phyloP scores from a whole-genome alignment of 257 asterid species.

The Craterostigma plantagineum region DNA sequence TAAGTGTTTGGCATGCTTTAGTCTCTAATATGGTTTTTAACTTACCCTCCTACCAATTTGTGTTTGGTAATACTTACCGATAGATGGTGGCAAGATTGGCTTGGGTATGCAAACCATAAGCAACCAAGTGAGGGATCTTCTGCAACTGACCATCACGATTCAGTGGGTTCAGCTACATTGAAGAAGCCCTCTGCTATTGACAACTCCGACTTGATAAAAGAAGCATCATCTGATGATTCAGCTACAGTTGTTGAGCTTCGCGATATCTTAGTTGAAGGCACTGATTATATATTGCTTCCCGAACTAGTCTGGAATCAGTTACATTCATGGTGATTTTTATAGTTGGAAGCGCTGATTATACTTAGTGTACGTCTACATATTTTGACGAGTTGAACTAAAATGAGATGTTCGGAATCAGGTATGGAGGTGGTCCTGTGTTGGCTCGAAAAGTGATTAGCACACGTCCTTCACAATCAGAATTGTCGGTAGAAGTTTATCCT shows the following conservation, averaged over 20 bases:
- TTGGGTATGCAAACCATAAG: conserved; percentile 68
- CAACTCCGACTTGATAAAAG: conserved; percentile 70
- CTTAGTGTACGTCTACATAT: not conserved
- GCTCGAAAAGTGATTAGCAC: conserved; percentile 82
- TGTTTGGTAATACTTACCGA: conserved; percentile 12
- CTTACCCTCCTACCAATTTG: conserved; percentile 7
- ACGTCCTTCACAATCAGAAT: conserved; percentile 81
- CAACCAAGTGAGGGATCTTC: conserved; percentile 51
- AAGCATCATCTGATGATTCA: conserved; percentile 39
- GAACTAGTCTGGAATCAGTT: conserved; percentile 74
- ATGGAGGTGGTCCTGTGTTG: conserved; percentile 90
- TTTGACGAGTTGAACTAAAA: not conserved
- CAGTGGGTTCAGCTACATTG: conserved; percentile 24
- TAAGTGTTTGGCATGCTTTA: too few species aligned
- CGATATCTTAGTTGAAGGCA: conserved; percentile 93
- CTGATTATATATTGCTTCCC: conserved; percentile 91
- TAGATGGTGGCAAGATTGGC: conserved; percentile 99
- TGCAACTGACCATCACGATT: conserved; percentile 35
- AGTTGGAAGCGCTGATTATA: conserved; percentile 3
- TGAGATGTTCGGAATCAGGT: conserved; percentile 46
- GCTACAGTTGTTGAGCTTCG: conserved; percentile 56
- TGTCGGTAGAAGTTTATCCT: conserved; percentile 97
- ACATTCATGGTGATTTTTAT: conserved; percentile 51
- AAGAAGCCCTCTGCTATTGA: conserved; percentile 69
- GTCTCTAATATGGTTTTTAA: conserved; percentile 6